Evolutionary conservation across 371 early-diverging fungal genomes (phyloP), one percentile per base, ranked within the genome.

Genomic region (Vairimorpha ceranae): DNA sequence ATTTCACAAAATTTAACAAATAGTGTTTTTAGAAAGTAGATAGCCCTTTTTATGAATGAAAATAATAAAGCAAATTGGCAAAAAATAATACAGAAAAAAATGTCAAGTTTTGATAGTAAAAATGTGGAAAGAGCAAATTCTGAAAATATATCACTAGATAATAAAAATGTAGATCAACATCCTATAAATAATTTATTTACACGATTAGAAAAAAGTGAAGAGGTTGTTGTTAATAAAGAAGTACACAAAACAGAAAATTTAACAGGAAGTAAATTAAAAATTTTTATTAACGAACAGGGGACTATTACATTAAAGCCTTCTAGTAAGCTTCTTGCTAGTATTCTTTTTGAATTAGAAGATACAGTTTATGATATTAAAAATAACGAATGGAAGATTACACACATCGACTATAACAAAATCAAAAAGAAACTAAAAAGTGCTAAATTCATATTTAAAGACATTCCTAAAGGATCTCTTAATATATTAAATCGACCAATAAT

Each of bases 321-420:
- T 23, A 77, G 61, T 32, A 77, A 79, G 48, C 35, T 68, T 17
- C 12, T 80, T 17, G 52, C 72, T 19, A 32, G 23, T 41, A 27
- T 38, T 32, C 30, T 80, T 23, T 43, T 60, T 51, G 52, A 56
- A 66, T 2, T 67, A 27, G 61, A 59, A 2, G 48, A 56, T 35
- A 52, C 74, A 15, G 33, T 48, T 36, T 80, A 77, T 60, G 65
- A 72, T 21, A 23, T 64, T 12, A 69, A 65, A 8, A n/a, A 52
- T 8, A 80, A 80, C 19, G 58, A 56, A 38, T 80, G 80, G 80
- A 45, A n/a, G 8, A 56, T 80, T 45, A 35, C 35, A 17, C 66
- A 15, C 12, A 27, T 23, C 17, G 38, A 77, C 30, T 80, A 77
- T 56, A 30, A 48, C 12, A 33, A 45, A 6, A 48, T 77, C 29